phyloP scores from a whole-genome alignment of 352 stramenopile genomes.

The Pythium phragmitis region DNA sequence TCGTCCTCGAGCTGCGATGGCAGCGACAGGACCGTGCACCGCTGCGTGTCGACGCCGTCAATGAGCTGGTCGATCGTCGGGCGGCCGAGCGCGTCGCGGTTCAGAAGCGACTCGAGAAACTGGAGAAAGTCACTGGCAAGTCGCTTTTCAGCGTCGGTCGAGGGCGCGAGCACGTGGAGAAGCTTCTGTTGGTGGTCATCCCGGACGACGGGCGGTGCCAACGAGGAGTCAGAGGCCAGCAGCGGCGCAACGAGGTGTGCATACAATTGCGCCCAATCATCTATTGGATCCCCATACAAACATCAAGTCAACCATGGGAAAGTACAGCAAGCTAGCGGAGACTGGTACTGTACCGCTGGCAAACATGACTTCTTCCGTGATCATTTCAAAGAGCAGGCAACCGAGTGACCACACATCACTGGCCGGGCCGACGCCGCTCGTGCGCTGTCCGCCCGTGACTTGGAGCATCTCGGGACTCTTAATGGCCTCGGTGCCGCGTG shows the following conservation, averaged over 20 bases:
- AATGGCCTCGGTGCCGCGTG: conserved; percentile 72
- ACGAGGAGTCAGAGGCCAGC: not conserved
- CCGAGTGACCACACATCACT: conserved; percentile 75
- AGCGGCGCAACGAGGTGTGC: conserved; percentile 45
- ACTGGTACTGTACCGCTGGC: conserved; percentile 38
- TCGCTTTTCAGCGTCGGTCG: conserved; percentile 22
- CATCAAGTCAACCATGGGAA: conserved; percentile 1
- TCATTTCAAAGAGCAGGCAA: conserved; percentile 68
- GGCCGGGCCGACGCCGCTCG: conserved; percentile 34
- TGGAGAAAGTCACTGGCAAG: conserved; percentile 8
- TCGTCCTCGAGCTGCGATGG: conserved; percentile 14
- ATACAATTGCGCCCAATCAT: conserved; percentile 64
- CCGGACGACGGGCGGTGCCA: conserved; percentile 26
- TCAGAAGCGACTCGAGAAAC: conserved; percentile 21
- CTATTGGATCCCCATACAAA: conserved; percentile 28
- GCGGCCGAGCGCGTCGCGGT: not conserved
- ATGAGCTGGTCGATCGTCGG: conserved; percentile 14
- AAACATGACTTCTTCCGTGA: conserved; percentile 68
- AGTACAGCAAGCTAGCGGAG: not conserved
- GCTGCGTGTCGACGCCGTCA: conserved; percentile 10
- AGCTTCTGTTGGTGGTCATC: conserved; percentile 46
- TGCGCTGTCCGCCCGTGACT: conserved; percentile 32
- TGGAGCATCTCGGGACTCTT: conserved; percentile 74
- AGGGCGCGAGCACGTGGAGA: conserved; percentile 26
- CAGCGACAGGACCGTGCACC: conserved; percentile 19